These are phyloP conservation scores for Penicillium sp. DNA, from an alignment of 2,329 filamentous ascomycete genomes.

Conservation along the genomic window DNA sequence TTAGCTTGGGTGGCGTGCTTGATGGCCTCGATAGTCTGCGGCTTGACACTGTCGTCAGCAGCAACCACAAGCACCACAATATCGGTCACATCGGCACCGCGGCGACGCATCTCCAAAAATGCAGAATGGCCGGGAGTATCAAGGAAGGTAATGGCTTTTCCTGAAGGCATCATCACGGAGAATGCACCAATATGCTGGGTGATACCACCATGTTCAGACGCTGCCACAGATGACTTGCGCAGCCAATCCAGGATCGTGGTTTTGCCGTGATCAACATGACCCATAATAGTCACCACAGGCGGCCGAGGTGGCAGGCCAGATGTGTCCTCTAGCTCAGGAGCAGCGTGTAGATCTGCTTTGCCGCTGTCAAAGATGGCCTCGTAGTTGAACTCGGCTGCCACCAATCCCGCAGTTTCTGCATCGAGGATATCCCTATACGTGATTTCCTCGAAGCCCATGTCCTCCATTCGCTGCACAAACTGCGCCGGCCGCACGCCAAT, in stretches of 20 bases:
- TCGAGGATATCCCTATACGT: slow-evolving; percentile 82
- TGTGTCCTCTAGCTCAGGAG: slow-evolving; percentile 66
- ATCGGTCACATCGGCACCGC: slow-evolving; percentile 92
- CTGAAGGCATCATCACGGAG: slow-evolving; percentile 79
- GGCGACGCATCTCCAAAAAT: slow-evolving; percentile 91
- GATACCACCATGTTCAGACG: slow-evolving; percentile 91
- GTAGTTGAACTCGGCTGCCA: slow-evolving; percentile 89
- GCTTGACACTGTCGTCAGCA: slow-evolving; percentile 95
- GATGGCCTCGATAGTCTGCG: slow-evolving; percentile 92
- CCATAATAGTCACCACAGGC: slow-evolving; percentile 98
- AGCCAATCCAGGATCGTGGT: slow-evolving; percentile 93
- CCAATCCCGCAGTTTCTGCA: slow-evolving; percentile 82
- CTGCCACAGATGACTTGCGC: slow-evolving; percentile 86
- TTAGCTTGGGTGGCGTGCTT: slow-evolving; percentile 85
- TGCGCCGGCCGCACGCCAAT: slow-evolving; percentile 67
- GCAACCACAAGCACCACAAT: slow-evolving; percentile 95
- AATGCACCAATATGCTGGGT: slow-evolving; percentile 99
- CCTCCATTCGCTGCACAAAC: slow-evolving; percentile 72
- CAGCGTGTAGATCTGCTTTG: slow-evolving; percentile 69
- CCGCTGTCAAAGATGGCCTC: slow-evolving; percentile 71
- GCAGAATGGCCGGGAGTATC: slow-evolving; percentile 96
- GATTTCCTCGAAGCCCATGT: slow-evolving; percentile 87
- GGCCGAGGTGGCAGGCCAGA: slow-evolving; percentile 70
- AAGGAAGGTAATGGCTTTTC: slow-evolving; percentile 90
- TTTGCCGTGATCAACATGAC: slow-evolving; percentile 97